These are phyloP conservation scores for Auricularia sp. DNA, from an alignment of 768 basidiomycete genomes.

Conservation along the genomic window DNA sequence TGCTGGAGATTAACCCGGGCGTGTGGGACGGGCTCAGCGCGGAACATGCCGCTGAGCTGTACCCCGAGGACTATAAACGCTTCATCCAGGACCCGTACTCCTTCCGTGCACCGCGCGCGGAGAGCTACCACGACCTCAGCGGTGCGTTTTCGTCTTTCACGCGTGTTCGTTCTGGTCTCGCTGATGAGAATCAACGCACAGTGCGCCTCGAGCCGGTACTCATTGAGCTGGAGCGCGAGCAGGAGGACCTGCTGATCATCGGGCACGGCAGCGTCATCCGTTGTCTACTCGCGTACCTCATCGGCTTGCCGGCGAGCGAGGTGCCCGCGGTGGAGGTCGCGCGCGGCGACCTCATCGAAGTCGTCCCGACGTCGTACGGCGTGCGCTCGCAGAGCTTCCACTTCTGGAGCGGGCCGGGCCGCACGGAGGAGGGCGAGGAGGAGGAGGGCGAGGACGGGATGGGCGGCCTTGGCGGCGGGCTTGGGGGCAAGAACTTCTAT, in stretches of 20 bases:
- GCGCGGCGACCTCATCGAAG: slow-evolving; percentile 91
- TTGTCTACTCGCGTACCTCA: slow-evolving; percentile 86
- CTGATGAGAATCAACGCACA: slow-evolving; percentile 18
- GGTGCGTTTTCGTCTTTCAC: slow-evolving; percentile 32
- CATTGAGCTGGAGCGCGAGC: slow-evolving; percentile 88
- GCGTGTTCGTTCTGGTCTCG: not conserved
- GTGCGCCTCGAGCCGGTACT: slow-evolving; percentile 90
- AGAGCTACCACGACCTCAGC: slow-evolving; percentile 93
- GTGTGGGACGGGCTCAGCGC: slow-evolving; percentile 94
- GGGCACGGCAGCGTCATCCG: slow-evolving; percentile 96
- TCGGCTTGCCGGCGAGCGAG: slow-evolving; percentile 88
- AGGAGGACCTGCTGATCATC: slow-evolving; percentile 91
- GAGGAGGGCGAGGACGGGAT: slow-evolving; percentile 5
- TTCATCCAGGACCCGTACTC: slow-evolving; percentile 90
- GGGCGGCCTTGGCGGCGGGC: slow-evolving; percentile 36
- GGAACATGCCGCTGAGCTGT: slow-evolving; percentile 79
- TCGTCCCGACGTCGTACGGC: slow-evolving; percentile 79
- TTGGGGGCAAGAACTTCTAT: slow-evolving; percentile 56
- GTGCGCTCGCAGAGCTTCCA: slow-evolving; percentile 75
- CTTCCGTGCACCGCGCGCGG: slow-evolving; percentile 84
- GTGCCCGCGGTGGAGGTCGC: slow-evolving; percentile 97
- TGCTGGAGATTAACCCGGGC: slow-evolving; percentile 96
- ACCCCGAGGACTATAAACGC: slow-evolving; percentile 89
- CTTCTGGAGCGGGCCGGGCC: slow-evolving; percentile 84
- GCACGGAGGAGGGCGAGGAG: slow-evolving; percentile 30